phyloP scores from a whole-genome alignment of 768 basidiomycete genomes.

The Boletus bicolor region DNA sequence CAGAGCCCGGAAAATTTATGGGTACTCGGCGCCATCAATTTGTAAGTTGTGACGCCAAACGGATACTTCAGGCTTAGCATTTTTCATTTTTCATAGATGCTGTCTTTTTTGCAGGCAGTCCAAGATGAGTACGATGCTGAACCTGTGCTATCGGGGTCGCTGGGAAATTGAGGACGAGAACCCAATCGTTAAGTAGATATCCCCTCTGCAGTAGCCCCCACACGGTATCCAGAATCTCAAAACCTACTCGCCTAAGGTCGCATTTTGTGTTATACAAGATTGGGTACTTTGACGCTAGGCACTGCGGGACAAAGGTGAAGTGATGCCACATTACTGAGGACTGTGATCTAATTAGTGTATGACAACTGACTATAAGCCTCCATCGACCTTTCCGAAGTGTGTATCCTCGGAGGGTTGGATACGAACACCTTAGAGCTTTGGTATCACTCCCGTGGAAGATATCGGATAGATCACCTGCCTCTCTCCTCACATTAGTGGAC shows the following conservation, averaged over 20 bases:
- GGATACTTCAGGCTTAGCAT: constrained; percentile 1
- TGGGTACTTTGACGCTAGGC: background rate
- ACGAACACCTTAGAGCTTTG: background rate
- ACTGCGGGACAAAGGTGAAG: background rate
- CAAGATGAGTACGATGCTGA: constrained; percentile 47
- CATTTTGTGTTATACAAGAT: background rate
- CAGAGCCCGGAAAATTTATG: constrained; percentile 60
- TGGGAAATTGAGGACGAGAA: background rate
- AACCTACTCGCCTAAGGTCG: background rate
- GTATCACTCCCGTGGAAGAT: background rate
- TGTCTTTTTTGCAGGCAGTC: constrained; percentile 58
- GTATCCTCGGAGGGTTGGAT: background rate
- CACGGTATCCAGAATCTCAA: background rate
- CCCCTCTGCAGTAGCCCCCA: background rate
- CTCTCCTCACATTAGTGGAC: background rate
- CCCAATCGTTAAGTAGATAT: background rate
- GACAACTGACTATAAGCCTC: background rate
- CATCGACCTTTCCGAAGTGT: background rate
- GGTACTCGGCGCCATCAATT: constrained; percentile 71
- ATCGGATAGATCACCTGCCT: background rate
- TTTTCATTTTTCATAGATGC: constrained; percentile 42
- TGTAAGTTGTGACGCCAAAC: constrained; percentile 39
- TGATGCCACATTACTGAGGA: background rate
- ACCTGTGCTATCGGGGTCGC: background rate
- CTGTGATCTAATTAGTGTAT: background rate